phyloP scores from a whole-genome alignment of 306 rosid species.

The Hippophae tibetana region DNA sequence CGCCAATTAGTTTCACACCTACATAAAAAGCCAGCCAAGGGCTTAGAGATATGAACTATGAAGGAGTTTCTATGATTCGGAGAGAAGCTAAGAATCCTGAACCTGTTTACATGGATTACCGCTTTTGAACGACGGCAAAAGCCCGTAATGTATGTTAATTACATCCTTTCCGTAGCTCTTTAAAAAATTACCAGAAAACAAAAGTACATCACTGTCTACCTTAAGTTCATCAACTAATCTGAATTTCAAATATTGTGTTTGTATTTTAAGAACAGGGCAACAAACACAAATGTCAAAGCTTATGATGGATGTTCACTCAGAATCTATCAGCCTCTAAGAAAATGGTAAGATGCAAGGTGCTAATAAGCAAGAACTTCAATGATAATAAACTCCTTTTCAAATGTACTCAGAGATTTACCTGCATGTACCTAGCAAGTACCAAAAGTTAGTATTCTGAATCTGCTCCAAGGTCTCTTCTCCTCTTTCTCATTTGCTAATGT shows the following conservation, averaged over 20 bases:
- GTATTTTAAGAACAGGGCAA: no score
- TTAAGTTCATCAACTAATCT: no score
- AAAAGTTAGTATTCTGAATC: conserved; percentile 77
- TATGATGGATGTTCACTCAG: no score
- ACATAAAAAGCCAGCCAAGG: conserved; percentile 83
- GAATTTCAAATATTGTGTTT: no score
- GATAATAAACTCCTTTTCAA: no score
- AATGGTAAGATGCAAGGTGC: no score
- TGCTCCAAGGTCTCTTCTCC: conserved; percentile 54
- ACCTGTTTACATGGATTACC: conserved; percentile 87
- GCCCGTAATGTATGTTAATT: conserved; percentile 94
- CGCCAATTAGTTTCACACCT: conserved; percentile 91
- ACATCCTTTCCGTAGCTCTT: conserved; percentile 68
- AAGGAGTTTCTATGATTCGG: conserved; percentile 3
- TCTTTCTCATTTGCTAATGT: conserved; percentile 59
- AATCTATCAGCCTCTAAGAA: no score
- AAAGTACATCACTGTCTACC: conserved; percentile 17
- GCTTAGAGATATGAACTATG: conserved; percentile 4
- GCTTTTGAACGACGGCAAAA: conserved; percentile 93
- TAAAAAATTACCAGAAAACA: conserved; percentile 59
- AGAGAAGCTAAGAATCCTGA: conserved; percentile 11
- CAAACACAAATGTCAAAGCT: no score
- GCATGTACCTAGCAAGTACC: conserved; percentile 15
- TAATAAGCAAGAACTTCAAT: no score
- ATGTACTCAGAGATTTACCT: no score